Evolutionary conservation across 2,329 filamentous ascomycete species (phyloP).

Genomic region (Diaporthe batatas): DNA sequence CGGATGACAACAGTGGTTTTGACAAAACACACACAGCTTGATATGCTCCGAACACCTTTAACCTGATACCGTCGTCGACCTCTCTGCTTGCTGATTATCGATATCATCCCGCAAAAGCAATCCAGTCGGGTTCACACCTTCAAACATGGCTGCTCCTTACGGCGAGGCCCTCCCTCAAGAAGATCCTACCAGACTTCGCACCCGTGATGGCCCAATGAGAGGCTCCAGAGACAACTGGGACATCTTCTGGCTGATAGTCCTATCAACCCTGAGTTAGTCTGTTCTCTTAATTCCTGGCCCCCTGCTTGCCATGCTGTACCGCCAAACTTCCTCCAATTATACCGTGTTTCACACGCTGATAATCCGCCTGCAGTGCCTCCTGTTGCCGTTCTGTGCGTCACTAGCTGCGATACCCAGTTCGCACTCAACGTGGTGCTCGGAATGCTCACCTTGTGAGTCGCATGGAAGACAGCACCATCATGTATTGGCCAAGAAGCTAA

Average conservation of each 20-base stretch:
- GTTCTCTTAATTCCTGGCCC: background rate
- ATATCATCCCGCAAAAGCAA: background rate
- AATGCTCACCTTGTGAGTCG: slow-evolving; percentile 64
- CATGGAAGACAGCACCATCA: background rate
- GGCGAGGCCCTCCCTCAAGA: background rate
- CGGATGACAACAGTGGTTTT: background rate
- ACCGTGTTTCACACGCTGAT: slow-evolving; percentile 12
- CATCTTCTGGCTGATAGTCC: background rate
- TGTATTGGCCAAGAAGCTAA: background rate
- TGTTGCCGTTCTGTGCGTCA: slow-evolving; percentile 72
- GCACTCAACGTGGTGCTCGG: slow-evolving; percentile 76
- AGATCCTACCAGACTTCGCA: background rate
- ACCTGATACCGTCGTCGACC: background rate
- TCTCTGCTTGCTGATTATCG: background rate
- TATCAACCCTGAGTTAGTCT: background rate
- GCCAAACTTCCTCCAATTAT: background rate
- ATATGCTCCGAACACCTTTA: background rate
- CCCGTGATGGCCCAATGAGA: background rate
- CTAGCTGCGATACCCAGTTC: slow-evolving; percentile 74
- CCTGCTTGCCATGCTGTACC: slow-evolving; percentile 9
- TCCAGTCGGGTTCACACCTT: too few species aligned
- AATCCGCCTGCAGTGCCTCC: slow-evolving; percentile 68
- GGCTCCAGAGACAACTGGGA: background rate
- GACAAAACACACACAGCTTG: background rate
- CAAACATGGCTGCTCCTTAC: background rate